These are phyloP conservation scores for Piper betle DNA, from an alignment of 164 flowering plant genomes.

Conservation along the genomic window DNA sequence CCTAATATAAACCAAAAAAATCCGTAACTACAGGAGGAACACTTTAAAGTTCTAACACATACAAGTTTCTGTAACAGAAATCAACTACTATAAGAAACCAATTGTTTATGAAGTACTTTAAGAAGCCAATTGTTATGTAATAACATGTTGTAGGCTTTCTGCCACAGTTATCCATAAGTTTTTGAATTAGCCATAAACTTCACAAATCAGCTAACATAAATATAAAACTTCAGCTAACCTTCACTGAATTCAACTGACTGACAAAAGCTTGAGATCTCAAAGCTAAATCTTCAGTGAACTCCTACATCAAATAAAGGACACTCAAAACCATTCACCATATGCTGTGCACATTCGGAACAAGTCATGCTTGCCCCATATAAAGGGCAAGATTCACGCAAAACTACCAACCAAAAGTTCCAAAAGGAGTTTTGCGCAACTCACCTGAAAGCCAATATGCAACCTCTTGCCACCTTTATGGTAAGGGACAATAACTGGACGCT, in stretches of 20 bases:
- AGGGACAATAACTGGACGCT: slow-evolving; percentile 82
- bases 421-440: slow-evolving; percentile 8
- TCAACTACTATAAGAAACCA: too few relatives aligned
- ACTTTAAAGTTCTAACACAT: too few relatives aligned
- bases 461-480: slow-evolving; percentile 95
- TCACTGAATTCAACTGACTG: slow-evolving; percentile 33
- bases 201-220: background rate
- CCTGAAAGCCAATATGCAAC: slow-evolving; percentile 87
- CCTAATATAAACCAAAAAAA: slow-evolving; percentile 20
- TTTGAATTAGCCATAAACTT: background rate
- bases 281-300: slow-evolving; percentile 72
- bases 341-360: too few relatives aligned
- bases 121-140: background rate
- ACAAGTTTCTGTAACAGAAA: background rate
- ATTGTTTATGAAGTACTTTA: background rate
- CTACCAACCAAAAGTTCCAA: too few relatives aligned
- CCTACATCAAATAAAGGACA: slow-evolving; percentile 31
- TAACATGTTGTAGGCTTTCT: background rate
- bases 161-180: too few relatives aligned
- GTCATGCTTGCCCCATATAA: too few relatives aligned
- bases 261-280: slow-evolving; percentile 48
- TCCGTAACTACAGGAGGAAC: background rate
- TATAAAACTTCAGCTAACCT: slow-evolving; percentile 29
- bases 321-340: background rate
- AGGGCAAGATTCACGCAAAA: too few relatives aligned